Percentiles rank a stretch among this genome's conserved stretches.
phyloP scores from a whole-genome alignment of 495 filamentous ascomycete genomes.

The Xylaria venustula region DNA sequence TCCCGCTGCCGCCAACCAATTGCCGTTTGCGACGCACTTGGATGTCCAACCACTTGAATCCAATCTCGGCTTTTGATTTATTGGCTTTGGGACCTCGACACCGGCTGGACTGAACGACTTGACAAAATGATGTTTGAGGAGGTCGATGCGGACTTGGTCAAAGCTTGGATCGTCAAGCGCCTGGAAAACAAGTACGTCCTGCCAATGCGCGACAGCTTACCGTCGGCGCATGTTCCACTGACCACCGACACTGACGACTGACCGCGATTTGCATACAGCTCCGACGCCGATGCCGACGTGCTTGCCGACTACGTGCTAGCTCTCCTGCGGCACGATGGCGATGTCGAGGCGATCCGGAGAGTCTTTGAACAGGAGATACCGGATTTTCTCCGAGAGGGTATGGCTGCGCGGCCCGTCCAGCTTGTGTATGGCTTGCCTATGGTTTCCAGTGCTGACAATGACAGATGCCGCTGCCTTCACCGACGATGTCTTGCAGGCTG shows the following conservation, averaged over 20 bases:
- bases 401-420: background rate
- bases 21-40: background rate
- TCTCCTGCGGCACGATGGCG: slow-evolving; percentile 78
- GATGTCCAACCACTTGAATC: background rate
- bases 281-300: slow-evolving; percentile 92
- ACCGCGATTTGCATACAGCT: slow-evolving; percentile 50
- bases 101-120: background rate
- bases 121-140: slow-evolving; percentile 80
- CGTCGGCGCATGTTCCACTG: slow-evolving; percentile 4
- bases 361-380: slow-evolving; percentile 76
- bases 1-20: background rate
- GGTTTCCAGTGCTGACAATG: background rate
- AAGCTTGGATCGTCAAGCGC: slow-evolving; percentile 86
- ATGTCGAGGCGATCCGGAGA: slow-evolving; percentile 67
- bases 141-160: slow-evolving; percentile 68
- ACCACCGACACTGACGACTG: slow-evolving; percentile 21
- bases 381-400: slow-evolving; percentile 85
- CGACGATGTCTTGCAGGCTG: slow-evolving; percentile 76
- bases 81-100: too few species aligned
- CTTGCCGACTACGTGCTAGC: slow-evolving; percentile 94
- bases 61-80: background rate
- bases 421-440: too few species aligned
- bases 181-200: slow-evolving; percentile 81
- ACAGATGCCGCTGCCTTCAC: slow-evolving; percentile 71
- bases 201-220: background rate